Evolutionary conservation across 345 rosid genomes (phyloP).

Genomic region (Triadica sebifera): DNA sequence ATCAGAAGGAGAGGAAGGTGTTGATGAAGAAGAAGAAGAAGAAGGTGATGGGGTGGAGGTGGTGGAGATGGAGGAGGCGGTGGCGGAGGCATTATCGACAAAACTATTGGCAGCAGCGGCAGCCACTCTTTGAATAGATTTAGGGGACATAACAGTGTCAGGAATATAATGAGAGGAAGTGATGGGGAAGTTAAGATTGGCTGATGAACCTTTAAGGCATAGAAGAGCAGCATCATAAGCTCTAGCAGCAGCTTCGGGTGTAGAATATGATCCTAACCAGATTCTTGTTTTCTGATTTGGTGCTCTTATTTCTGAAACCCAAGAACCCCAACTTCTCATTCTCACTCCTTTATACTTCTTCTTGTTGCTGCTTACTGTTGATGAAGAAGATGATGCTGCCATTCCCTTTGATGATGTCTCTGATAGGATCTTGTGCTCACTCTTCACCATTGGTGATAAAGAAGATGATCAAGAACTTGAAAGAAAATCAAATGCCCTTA

Average conservation of each 20-base stretch:
- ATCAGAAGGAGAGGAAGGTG: constrained; percentile 46
- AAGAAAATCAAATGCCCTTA: not conserved
- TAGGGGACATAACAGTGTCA: constrained; percentile 66
- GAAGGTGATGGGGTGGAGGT: no score
- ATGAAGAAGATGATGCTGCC: constrained; percentile 7
- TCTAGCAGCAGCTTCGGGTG: constrained; percentile 92
- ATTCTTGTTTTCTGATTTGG: constrained; percentile 94
- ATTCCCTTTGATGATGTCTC: constrained; percentile 30
- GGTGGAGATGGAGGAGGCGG: constrained; percentile 12
- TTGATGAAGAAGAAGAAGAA: constrained; percentile 27
- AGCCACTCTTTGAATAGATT: constrained; percentile 80
- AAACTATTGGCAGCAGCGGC: constrained; percentile 64
- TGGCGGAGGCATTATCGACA: constrained; percentile 21
- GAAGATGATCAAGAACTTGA: not conserved
- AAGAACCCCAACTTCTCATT: constrained; percentile 99
- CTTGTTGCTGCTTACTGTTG: constrained; percentile 21
- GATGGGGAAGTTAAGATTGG: constrained; percentile 73
- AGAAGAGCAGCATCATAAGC: constrained; percentile 97
- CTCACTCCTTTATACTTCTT: constrained; percentile 88
- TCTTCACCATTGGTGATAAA: constrained; percentile 53
- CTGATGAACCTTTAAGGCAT: constrained; percentile 83
- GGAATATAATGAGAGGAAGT: constrained; percentile 39
- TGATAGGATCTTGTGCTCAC: constrained; percentile 46
- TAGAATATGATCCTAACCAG: constrained; percentile 97
- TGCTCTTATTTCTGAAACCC: constrained; percentile 97